phyloP scores from a whole-genome alignment of 2,329 filamentous ascomycete genomes.

The Lecanosticta acicola region DNA sequence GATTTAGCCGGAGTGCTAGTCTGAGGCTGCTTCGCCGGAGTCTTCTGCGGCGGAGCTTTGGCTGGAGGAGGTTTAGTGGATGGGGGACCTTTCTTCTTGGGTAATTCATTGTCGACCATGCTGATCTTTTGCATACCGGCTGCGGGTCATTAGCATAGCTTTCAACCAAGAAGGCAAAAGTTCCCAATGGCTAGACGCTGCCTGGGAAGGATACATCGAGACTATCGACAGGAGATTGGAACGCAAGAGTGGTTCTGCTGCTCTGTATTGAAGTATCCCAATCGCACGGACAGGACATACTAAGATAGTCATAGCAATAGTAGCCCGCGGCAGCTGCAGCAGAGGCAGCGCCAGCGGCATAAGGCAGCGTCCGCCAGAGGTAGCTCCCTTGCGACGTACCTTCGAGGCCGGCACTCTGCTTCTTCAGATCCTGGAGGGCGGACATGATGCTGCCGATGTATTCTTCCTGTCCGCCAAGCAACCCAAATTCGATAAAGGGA shows the following conservation, averaged over 20 bases:
- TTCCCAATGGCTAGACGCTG: neutral
- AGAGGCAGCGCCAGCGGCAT: constrained; percentile 4
- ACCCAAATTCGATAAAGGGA: neutral
- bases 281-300: constrained; percentile 6
- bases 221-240: too few species aligned
- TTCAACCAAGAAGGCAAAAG: too few species aligned
- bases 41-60: constrained; percentile 13
- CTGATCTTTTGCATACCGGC: constrained; percentile 28
- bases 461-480: too few species aligned
- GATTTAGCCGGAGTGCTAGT: constrained; percentile 13
- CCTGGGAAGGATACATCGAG: too few species aligned
- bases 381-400: constrained; percentile 25
- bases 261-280: neutral
- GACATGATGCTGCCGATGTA: too few species aligned
- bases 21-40: constrained; percentile 11
- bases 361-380: constrained; percentile 5
- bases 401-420: constrained; percentile 39
- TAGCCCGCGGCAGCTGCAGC: constrained; percentile 7
- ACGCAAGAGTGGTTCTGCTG: too few species aligned
- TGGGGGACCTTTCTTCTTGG: constrained; percentile 22
- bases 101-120: constrained; percentile 31
- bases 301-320: constrained; percentile 5
- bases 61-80: constrained; percentile 14
- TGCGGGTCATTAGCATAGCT: constrained; percentile 3
- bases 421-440: constrained; percentile 35